These are phyloP conservation scores for Euryodendron excelsum DNA, from an alignment of 148 eudicot genomes.

Conservation along the genomic window DNA sequence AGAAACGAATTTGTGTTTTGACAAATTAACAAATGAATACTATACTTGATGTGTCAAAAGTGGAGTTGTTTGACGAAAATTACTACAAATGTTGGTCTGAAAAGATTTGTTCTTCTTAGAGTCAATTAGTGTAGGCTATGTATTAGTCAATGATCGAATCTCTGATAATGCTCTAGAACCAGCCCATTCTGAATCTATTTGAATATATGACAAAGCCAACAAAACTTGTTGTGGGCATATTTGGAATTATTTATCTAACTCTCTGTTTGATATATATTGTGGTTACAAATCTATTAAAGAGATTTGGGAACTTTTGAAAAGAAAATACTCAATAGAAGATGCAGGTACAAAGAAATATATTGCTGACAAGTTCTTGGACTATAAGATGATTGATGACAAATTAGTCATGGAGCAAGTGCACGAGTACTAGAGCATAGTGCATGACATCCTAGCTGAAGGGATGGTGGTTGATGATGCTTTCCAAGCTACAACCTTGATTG, in stretches of 20 bases:
- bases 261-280: neutral
- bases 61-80: neutral
- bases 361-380: neutral
- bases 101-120: neutral
- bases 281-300: neutral
- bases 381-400: neutral
- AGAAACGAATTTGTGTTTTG: too few species aligned
- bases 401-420: neutral
- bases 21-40: too few species aligned
- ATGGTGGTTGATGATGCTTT: neutral
- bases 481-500: neutral
- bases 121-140: neutral
- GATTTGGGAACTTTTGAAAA: neutral
- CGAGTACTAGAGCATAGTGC: neutral
- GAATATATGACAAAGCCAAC: neutral
- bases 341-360: neutral
- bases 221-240: neutral
- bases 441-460: neutral
- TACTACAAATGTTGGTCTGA: neutral
- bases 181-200: neutral
- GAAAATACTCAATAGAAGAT: neutral
- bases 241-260: neutral
- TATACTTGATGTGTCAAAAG: too few species aligned
- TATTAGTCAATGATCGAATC: neutral
- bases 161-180: neutral